Conservation (phyloP, 305 asterid species). For the Stenogyne calaminthoides region DNA sequence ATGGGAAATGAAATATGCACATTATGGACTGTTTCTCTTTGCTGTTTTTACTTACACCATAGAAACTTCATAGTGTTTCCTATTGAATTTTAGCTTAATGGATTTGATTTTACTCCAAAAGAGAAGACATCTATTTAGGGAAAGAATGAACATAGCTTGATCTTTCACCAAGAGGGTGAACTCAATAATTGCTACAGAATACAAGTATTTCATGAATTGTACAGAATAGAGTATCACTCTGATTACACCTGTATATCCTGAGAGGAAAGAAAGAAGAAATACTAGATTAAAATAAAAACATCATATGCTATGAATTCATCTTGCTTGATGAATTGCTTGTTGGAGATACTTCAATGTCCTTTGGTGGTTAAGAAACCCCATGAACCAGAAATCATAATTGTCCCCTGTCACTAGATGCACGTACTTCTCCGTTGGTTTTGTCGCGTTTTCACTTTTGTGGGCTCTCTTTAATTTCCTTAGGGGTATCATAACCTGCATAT, state of each 20-base stretch:
- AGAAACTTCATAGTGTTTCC: too few relatives aligned
- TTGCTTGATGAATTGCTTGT: conserved; percentile 41
- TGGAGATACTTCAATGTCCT: conserved; percentile 46
- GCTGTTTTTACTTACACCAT: not conserved
- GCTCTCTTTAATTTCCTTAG: conserved; percentile 41
- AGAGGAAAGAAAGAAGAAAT: conserved; percentile 1
- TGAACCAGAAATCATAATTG: conserved; percentile 56
- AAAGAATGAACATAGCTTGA: conserved; percentile 3
- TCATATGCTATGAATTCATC: conserved; percentile 18
- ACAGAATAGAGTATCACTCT: conserved; percentile 26
- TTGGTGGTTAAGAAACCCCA: conserved; percentile 55
- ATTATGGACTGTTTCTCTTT: not conserved
- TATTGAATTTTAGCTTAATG: not conserved
- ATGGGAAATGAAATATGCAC: not conserved
- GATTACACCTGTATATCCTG: conserved; percentile 14
- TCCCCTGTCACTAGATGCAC: conserved; percentile 54
- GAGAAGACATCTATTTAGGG: not conserved
- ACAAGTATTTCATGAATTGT: conserved; percentile 22
- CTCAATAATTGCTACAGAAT: conserved; percentile 8
- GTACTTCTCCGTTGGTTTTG: conserved; percentile 48
- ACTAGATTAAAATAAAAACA: conserved; percentile 9
- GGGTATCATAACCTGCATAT: conserved; percentile 53
- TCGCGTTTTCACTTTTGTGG: conserved; percentile 40
- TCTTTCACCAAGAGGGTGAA: conserved; percentile 25
- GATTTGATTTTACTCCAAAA: not conserved